Evolutionary conservation across 768 basidiomycete species (phyloP).

Genomic region (Chalciporus pseudorubinellus): DNA sequence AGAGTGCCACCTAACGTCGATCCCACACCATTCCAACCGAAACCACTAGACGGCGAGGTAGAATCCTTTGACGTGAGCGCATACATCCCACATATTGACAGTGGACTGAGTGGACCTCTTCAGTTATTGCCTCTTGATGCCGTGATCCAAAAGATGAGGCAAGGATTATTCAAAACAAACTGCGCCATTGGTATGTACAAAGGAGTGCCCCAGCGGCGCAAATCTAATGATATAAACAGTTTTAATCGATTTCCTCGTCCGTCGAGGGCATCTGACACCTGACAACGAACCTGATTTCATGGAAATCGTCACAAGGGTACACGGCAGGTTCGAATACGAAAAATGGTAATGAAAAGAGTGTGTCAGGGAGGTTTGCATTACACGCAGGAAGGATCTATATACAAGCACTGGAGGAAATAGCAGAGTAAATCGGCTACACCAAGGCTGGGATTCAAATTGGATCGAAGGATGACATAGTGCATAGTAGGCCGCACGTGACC

Average conservation of each 20-base stretch:
- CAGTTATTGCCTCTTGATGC: constrained; percentile 67
- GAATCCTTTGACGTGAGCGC: constrained; percentile 80
- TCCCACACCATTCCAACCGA: constrained; percentile 54
- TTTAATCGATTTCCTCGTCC: constrained; percentile 84
- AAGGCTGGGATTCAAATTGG: too few relatives aligned
- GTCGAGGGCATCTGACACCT: constrained; percentile 80
- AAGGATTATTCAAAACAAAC: constrained; percentile 87
- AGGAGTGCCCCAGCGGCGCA: not conserved
- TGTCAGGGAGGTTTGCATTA: not conserved
- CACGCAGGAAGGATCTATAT: not conserved
- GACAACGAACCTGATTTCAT: constrained; percentile 84
- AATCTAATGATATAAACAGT: constrained; percentile 44
- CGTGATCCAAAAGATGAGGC: constrained; percentile 61
- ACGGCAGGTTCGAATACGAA: constrained; percentile 66
- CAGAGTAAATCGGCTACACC: too few relatives aligned
- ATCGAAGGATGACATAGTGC: too few relatives aligned
- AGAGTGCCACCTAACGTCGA: constrained; percentile 54
- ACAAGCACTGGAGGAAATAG: too few relatives aligned
- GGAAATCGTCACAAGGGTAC: constrained; percentile 74
- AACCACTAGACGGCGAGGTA: constrained; percentile 89
- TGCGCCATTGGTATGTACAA: constrained; percentile 70
- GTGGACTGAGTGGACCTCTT: not conserved
- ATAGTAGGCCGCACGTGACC: too few relatives aligned
- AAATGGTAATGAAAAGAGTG: constrained; percentile 36
- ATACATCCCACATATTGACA: not conserved